Base-by-base conservation (phyloP, 192 early-diverging fungal genomes). In the Coemansia sp. region DNA sequence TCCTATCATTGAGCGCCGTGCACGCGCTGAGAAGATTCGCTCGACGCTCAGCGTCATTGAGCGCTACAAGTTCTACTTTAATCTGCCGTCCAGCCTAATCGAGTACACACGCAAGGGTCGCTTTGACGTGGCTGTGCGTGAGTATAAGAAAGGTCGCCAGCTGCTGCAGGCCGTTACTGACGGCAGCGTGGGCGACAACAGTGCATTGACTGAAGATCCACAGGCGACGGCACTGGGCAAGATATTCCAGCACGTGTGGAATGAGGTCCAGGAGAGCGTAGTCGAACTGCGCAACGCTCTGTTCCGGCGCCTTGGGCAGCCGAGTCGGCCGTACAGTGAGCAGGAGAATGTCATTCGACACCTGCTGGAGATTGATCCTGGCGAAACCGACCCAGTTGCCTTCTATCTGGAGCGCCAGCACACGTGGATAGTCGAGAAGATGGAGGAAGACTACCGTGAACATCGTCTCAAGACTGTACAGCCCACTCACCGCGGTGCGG, bases 61-160 rank as follows among this genome's bases (percentile, higher is more conserved):
- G 65, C 85, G 93, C 47, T 99, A 94, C 85, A 90, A 92, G 65
- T 94, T 98, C 73, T 95, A 96, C 70, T 98, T 99, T 71, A 96
- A 93, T 66, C 70, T 99, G n/a, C 94, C 97, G 6, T 89, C 87
- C 47, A 92, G 85, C 36, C 77, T 99, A 17, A 85, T 87, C 49
- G 92, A 94, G 54, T 89, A 86, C 40, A 89, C 92, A 26, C 83
- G 87, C 60, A 89, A 92, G 86, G 92, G 85, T 54, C 91, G 92
- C 67, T 93, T 90, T 61, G 94, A 98, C 68, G 84, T 87, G 54
- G 91, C 91, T 1, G 93, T 97, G 20, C 86, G 94, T 24, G 94
- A 97, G 71, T 99, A 97, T 84, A 93, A 95, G 66, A 97, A 95
- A 73, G 97, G 97, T 31, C 89, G 90, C 59, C 86, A 88, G 66